A percentile compares a stretch with the other conserved stretches of the same genome.
phyloP scores from a whole-genome alignment of 169 alveolate species.

The Ichthyophthirius multifiliis region DNA sequence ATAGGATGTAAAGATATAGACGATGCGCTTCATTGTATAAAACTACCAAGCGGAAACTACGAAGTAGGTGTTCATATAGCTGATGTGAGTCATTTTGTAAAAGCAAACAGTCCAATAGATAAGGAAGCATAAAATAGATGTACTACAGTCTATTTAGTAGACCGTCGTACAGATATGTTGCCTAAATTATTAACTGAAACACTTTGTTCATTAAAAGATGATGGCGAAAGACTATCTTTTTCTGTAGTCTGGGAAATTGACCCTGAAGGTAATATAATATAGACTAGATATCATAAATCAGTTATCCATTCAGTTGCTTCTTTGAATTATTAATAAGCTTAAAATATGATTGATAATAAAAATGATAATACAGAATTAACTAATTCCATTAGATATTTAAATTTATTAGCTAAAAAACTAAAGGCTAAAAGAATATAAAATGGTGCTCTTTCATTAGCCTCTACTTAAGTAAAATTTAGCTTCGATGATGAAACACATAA shows the following conservation, averaged over 20 bases:
- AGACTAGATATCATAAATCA: slow-evolving; percentile 82
- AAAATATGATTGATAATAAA: slow-evolving; percentile 54
- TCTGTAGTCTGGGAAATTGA: slow-evolving; percentile 94
- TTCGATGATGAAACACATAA: slow-evolving; percentile 64
- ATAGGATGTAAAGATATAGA: slow-evolving; percentile 99
- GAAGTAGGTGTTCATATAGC: slow-evolving; percentile 99
- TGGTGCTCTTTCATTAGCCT: slow-evolving; percentile 61
- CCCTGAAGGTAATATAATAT: slow-evolving; percentile 77
- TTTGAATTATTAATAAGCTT: slow-evolving; percentile 64
- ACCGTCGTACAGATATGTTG: slow-evolving; percentile 98
- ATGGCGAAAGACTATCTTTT: slow-evolving; percentile 93
- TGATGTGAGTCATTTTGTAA: slow-evolving; percentile 98
- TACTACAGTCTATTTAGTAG: slow-evolving; percentile 95
- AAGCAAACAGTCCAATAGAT: slow-evolving; percentile 95
- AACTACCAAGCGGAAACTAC: slow-evolving; percentile 63
- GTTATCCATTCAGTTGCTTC: slow-evolving; percentile 92
- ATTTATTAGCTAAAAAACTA: slow-evolving; percentile 52
- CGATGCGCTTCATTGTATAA: slow-evolving; percentile 94
- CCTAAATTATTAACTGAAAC: slow-evolving; percentile 96
- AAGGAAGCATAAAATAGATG: slow-evolving; percentile 95
- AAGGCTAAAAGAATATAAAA: slow-evolving; percentile 58
- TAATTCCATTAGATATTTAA: slow-evolving; percentile 45
- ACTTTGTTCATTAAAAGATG: slow-evolving; percentile 92
- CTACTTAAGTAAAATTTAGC: slow-evolving; percentile 55
- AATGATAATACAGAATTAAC: slow-evolving; percentile 57